Evolutionary conservation across 2,329 filamentous ascomycete genomes (phyloP), one percentile per base, ranked within the genome.

Genomic region (Sporothrix curviconia): DNA sequence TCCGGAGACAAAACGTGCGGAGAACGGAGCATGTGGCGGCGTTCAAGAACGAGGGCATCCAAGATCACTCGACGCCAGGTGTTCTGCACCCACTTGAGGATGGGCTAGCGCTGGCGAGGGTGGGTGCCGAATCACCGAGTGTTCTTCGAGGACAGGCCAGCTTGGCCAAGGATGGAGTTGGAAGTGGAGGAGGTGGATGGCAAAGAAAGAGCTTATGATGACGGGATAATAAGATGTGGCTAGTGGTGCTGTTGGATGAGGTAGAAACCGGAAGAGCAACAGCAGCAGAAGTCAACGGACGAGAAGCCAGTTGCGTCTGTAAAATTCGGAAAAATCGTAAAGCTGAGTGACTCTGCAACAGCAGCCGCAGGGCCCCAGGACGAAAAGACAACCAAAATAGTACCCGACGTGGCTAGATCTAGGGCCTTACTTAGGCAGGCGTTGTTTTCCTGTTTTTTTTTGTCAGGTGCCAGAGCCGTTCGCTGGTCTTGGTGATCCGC

Each of bases 91-190:
- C 28, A 50, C 56, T 58, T 39, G 44, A 58, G 40, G 25, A 46
- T 55, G 14, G n/a, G 46, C 46, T 50, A 50, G 28, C 36, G 43
- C 17, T 58, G 32, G 47, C 46, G 12, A 50, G 42, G 32, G 56
- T 52, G 56, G 50, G 17, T 55, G 49, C 34, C 42, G 39, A 43
- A 50, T 55, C 43, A 58, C 50, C 50, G 56, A 58, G 19, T 28
- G 15, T 51, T 25, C 25, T 53, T 53, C 24, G 28, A 53, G 24
- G 34, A n/a, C n/a, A n/a, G n/a, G n/a, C n/a, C 25, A 32, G 14
- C 30, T 12, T 37, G 37, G 14, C 24, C 40, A 52, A 30, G 50
- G 50, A 43, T 17, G 42, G 39, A 15, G 19, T 36, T 12, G 36
- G 36, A 19, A 28, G 36, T 24, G 36, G 36, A 40, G 30, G 39